Evolutionary conservation across 768 basidiomycete species (phyloP).

Genomic region (Boletellus sp.): DNA sequence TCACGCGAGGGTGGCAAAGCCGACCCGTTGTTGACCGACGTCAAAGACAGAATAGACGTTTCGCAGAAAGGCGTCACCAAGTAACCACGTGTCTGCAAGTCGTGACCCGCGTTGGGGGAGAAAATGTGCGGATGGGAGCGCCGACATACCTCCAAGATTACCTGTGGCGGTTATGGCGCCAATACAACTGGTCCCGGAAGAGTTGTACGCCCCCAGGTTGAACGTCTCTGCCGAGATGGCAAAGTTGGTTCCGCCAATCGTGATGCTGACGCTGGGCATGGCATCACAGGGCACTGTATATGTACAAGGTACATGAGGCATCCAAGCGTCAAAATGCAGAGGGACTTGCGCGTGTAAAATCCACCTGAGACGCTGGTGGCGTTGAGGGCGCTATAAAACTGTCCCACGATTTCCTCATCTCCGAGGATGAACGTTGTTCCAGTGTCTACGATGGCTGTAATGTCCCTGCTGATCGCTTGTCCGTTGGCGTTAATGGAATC

Average conservation of each 20-base stretch:
- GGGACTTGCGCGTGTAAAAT: slow-evolving; percentile 32
- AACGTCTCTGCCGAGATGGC: slow-evolving; percentile 27
- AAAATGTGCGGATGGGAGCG: not conserved
- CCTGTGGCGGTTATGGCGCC: slow-evolving; percentile 15
- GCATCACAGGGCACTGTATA: slow-evolving; percentile 23
- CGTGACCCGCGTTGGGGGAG: not conserved
- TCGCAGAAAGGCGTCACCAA: slow-evolving; percentile 41
- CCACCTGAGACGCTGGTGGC: slow-evolving; percentile 32
- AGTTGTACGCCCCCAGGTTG: slow-evolving; percentile 35
- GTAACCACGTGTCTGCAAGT: slow-evolving; percentile 29
- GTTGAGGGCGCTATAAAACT: slow-evolving; percentile 30
- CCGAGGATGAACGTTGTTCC: slow-evolving; percentile 45
- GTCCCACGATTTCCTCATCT: slow-evolving; percentile 32
- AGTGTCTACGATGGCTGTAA: slow-evolving; percentile 44
- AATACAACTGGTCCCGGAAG: slow-evolving; percentile 12
- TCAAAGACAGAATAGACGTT: slow-evolving; percentile 48
- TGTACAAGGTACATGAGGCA: not conserved
- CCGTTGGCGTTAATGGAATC: slow-evolving; percentile 25
- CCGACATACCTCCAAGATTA: slow-evolving; percentile 20
- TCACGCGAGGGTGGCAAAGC: slow-evolving; percentile 36
- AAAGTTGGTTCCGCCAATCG: slow-evolving; percentile 33
- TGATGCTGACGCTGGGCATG: slow-evolving; percentile 31
- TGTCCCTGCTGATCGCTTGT: not conserved
- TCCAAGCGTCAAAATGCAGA: not conserved
- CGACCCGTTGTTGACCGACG: slow-evolving; percentile 35